A percentile compares a stretch with the other conserved stretches of the same genome.
Conservation (phyloP, 371 early-diverging fungal genomes). For the Cokeromyces recurvatus region DNA sequence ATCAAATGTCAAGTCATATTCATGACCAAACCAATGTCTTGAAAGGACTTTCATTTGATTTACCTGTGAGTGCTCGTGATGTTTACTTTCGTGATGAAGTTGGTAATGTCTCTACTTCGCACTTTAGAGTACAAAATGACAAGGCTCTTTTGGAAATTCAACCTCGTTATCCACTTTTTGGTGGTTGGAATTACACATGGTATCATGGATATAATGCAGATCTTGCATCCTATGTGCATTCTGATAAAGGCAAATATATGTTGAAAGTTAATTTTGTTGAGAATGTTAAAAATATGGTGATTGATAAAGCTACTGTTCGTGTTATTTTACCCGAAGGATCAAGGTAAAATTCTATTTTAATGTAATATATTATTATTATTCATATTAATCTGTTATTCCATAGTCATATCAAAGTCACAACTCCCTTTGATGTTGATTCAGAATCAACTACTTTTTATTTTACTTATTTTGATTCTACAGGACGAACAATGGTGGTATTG, state of each 20-base stretch:
- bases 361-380: not conserved
- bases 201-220: conserved; percentile 87
- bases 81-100: conserved; percentile 90
- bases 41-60: conserved; percentile 43
- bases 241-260: conserved; percentile 49
- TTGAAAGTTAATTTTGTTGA: conserved; percentile 71
- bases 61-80: conserved; percentile 69
- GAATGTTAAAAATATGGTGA: conserved; percentile 56
- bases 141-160: conserved; percentile 60
- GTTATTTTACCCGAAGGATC: conserved; percentile 94
- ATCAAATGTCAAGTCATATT: conserved; percentile 40
- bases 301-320: conserved; percentile 63
- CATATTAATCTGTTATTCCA: not conserved
- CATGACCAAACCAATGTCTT: conserved; percentile 60
- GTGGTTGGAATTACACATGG: conserved; percentile 96
- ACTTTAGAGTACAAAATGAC: conserved; percentile 47
- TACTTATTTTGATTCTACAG: conserved; percentile 75
- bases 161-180: conserved; percentile 92
- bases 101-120: conserved; percentile 96
- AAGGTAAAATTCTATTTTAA: conserved; percentile 52
- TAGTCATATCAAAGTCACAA: conserved; percentile 54
- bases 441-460: conserved; percentile 36
- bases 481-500: conserved; percentile 59
- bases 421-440: conserved; percentile 52
- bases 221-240: conserved; percentile 47